phyloP scores from a whole-genome alignment of 257 asterid genomes.

The Nicotiana sylvestris region DNA sequence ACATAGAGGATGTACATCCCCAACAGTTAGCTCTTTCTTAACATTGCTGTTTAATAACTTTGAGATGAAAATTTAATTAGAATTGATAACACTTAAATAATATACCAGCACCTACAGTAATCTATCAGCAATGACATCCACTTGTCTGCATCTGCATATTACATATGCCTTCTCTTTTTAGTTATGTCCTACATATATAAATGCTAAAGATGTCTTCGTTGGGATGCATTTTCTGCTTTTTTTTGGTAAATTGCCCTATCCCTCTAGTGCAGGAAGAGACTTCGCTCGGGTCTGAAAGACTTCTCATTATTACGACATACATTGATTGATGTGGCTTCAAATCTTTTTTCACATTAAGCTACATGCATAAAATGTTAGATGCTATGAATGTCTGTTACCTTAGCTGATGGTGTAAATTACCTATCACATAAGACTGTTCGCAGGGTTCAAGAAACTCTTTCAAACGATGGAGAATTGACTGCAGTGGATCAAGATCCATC shows the following conservation, averaged over 20 bases:
- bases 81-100: background rate
- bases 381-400: slow-evolving; percentile 5
- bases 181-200: background rate
- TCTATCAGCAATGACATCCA: background rate
- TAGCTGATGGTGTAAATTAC: slow-evolving; percentile 28
- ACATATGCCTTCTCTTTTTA: background rate
- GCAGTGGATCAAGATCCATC: slow-evolving; percentile 41
- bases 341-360: background rate
- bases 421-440: slow-evolving; percentile 73
- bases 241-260: background rate
- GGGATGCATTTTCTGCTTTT: background rate
- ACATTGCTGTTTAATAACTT: background rate
- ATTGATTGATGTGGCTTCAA: background rate
- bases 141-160: background rate
- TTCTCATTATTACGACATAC: background rate
- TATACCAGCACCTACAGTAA: background rate
- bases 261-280: background rate
- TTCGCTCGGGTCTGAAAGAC: background rate
- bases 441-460: slow-evolving; percentile 72
- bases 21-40: background rate
- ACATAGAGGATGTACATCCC: background rate
- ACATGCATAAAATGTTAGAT: slow-evolving; percentile 10
- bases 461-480: slow-evolving; percentile 37
- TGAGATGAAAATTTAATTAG: background rate
- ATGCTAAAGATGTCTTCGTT: background rate